These are phyloP conservation scores for Melocanna baccifera DNA, from an alignment of 176 grass and related monocot genomes.

Conservation along the genomic window DNA sequence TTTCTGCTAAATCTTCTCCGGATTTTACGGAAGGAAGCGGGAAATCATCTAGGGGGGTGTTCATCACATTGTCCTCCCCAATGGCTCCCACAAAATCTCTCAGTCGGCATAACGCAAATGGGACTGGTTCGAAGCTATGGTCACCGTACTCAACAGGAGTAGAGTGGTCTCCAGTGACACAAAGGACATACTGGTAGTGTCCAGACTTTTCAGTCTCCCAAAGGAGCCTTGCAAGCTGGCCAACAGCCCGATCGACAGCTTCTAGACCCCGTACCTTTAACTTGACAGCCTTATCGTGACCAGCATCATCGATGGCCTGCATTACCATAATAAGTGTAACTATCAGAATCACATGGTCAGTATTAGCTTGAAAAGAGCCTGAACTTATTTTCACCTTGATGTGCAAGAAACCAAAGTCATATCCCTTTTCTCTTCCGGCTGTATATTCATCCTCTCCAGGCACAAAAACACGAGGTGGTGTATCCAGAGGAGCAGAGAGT, in stretches of 20 bases:
- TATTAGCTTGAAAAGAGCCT: neutral
- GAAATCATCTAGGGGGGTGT: slow-evolving; percentile 61
- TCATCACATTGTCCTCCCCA: slow-evolving; percentile 60
- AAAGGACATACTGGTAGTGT: slow-evolving; percentile 65
- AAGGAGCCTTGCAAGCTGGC: slow-evolving; percentile 74
- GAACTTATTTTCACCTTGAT: slow-evolving; percentile 61
- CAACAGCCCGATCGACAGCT: slow-evolving; percentile 79
- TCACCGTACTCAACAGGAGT: slow-evolving; percentile 93
- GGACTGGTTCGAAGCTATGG: slow-evolving; percentile 86
- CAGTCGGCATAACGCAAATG: slow-evolving; percentile 66
- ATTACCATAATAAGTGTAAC: neutral
- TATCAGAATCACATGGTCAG: slow-evolving; percentile 7
- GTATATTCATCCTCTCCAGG: slow-evolving; percentile 81
- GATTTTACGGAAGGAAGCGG: slow-evolving; percentile 58
- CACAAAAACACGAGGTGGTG: slow-evolving; percentile 70
- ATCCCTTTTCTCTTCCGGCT: slow-evolving; percentile 56
- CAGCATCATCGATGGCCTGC: slow-evolving; percentile 91
- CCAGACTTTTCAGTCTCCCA: slow-evolving; percentile 77
- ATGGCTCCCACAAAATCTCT: slow-evolving; percentile 60
- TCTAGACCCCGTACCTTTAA: slow-evolving; percentile 77
- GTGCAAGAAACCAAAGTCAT: slow-evolving; percentile 96
- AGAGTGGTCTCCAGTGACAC: slow-evolving; percentile 92
- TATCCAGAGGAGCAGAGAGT: slow-evolving; percentile 64
- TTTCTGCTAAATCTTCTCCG: slow-evolving; percentile 47
- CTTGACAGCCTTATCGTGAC: slow-evolving; percentile 88